Base-by-base conservation (phyloP, 1,139 yeast species). In the Candida sojae region DNA sequence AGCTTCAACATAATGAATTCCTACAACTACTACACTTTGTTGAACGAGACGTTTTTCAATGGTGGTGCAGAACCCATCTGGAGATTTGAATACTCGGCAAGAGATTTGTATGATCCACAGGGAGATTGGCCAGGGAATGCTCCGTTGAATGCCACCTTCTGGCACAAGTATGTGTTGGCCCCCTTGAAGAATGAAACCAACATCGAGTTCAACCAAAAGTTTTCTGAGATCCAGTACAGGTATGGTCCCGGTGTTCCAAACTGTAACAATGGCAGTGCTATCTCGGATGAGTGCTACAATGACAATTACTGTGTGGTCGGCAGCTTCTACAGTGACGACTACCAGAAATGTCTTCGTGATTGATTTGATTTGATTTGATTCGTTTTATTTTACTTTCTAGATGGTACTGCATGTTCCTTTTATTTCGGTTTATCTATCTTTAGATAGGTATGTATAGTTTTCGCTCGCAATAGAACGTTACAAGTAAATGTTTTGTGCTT, bases 1-100 rank as follows among this genome's bases (percentile, higher is more conserved):
- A 77, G 88, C 3, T 84, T 83, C 68, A 79, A 79, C 52, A 71
- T 86, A 48, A 73, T 83, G 73, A 80, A 86, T 57, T 72, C 84
- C 5, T 73, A 65, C 67, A 84, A 83, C 58, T 83, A 73, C 64
- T 83, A 72, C 64, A 70, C 82, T 29, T 65, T 68, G 48, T 68
- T 82, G 56, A 80, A 81, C 57, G 77, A 74, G 39, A 80, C 86
- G 5, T 79, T 75, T 58, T 57, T 62, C 48, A 71, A 73, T 48
- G 71, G 71, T 13, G 79, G 79, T 33, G 66, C 59, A 5, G 85
- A 80, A 54, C 84, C 85, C n/a, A 60, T 56, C 12, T 82, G 86
- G 86, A 61, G 65, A 48, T 75, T 71, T 46, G 84, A 80, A 54
- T 82, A 82, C 57, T 72, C 79, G 46, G 76, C 84, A 0, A 73